A percentile compares a stretch with the other conserved stretches of the same genome.
Conservation (phyloP, 371 early-diverging fungal species). For the Saksenaea oblongispora region DNA sequence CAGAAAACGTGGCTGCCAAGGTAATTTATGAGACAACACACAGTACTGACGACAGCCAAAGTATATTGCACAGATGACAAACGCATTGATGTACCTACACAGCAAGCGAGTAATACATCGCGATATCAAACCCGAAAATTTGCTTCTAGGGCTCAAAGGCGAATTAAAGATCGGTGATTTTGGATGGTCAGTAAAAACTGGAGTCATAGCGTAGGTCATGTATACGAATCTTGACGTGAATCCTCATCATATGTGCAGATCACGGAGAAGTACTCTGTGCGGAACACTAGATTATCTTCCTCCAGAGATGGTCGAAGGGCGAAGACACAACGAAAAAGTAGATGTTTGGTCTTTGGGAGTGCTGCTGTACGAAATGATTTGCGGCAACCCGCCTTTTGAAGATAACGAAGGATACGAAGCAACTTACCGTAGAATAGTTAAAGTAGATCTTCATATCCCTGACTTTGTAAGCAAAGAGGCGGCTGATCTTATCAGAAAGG, state of each 20-base stretch:
- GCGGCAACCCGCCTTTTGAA: conserved; percentile 97
- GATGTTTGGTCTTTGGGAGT: conserved; percentile 93
- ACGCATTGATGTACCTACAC: conserved; percentile 86
- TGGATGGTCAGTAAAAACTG: conserved; percentile 52
- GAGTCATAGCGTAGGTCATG: conserved; percentile 30
- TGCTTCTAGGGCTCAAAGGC: conserved; percentile 69
- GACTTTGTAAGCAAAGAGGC: conserved; percentile 82
- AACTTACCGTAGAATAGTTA: conserved; percentile 85
- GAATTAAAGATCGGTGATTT: conserved; percentile 55
- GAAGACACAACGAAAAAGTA: conserved; percentile 77
- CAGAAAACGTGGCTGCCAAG: conserved; percentile 77
- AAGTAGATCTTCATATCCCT: conserved; percentile 87
- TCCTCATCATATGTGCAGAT: conserved; percentile 5
- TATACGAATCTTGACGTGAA: not conserved
- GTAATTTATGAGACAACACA: conserved; percentile 29
- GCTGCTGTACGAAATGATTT: conserved; percentile 94
- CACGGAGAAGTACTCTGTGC: conserved; percentile 87
- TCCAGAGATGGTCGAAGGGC: conserved; percentile 90
- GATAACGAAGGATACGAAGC: conserved; percentile 53
- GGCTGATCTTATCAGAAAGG: conserved; percentile 84
- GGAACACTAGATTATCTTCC: conserved; percentile 98
- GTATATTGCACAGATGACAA: conserved; percentile 89
- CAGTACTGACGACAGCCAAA: conserved; percentile 13
- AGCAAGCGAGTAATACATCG: conserved; percentile 96
- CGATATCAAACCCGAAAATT: conserved; percentile 96